A percentile compares a stretch with the other conserved stretches of the same genome.
Conservation (phyloP, 306 rosid genomes). For the Quercus dentata region DNA sequence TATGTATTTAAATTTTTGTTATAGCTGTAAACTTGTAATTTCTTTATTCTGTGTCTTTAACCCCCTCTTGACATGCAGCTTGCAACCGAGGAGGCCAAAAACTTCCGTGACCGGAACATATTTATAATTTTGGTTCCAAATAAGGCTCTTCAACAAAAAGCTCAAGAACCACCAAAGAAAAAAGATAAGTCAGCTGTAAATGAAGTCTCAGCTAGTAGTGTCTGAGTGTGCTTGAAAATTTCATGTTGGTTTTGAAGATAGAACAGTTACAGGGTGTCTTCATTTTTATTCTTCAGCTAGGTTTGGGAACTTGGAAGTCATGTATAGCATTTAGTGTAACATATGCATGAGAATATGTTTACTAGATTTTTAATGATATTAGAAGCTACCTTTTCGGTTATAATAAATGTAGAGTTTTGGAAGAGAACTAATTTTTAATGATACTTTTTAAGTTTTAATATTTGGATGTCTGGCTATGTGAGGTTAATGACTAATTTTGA, state of each 20-base stretch:
- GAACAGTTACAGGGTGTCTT: slow-evolving; percentile 28
- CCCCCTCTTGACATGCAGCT: slow-evolving; percentile 55
- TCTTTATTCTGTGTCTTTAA: not conserved
- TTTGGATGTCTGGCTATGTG: not conserved
- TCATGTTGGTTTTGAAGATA: slow-evolving; percentile 23
- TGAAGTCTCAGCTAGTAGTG: slow-evolving; percentile 73
- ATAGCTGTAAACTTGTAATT: not conserved
- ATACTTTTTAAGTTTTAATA: not conserved
- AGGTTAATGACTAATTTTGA: not conserved
- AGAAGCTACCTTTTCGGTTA: slow-evolving; percentile 25
- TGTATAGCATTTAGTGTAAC: slow-evolving; percentile 46
- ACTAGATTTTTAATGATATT: slow-evolving; percentile 10
- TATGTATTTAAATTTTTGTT: not conserved
- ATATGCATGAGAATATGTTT: slow-evolving; percentile 25
- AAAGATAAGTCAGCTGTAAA: slow-evolving; percentile 47
- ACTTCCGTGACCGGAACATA: slow-evolving; percentile 77
- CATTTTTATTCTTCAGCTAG: slow-evolving; percentile 28
- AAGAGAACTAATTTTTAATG: not conserved
- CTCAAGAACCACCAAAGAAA: slow-evolving; percentile 74
- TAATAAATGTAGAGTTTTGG: not conserved
- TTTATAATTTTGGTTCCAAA: slow-evolving; percentile 75
- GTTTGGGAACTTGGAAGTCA: slow-evolving; percentile 29
- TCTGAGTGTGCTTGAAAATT: slow-evolving; percentile 33
- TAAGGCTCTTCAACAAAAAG: slow-evolving; percentile 64
- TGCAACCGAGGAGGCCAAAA: slow-evolving; percentile 82